Conservation (phyloP, 1,284 basidiomycete species). For the Albatrellus sp. region DNA sequence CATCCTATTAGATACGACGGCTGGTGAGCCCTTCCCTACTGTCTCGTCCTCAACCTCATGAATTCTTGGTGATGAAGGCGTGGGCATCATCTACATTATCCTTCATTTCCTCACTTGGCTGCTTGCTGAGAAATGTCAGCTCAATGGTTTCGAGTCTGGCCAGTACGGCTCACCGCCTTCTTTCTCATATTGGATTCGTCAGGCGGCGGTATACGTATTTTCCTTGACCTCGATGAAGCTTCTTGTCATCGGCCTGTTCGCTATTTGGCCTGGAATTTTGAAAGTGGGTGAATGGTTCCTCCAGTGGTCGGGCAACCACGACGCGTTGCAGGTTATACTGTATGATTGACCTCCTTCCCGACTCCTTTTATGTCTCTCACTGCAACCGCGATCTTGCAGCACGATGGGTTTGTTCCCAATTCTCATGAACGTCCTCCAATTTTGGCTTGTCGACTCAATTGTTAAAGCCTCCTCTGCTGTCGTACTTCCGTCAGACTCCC, state of each 20-base stretch:
- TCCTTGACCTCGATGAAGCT: conserved; percentile 87
- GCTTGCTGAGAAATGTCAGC: conserved; percentile 49
- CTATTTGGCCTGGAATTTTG: conserved; percentile 62
- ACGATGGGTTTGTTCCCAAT: conserved; percentile 92
- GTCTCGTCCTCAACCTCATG: conserved; percentile 1
- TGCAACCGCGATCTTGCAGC: conserved; percentile 23
- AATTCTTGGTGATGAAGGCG: conserved; percentile 35
- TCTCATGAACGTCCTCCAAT: conserved; percentile 85
- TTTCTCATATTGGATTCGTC: conserved; percentile 64
- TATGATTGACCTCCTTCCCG: conserved; percentile 17
- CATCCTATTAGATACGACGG: conserved; percentile 87
- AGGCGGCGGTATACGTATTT: conserved; percentile 79
- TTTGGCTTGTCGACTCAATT: conserved; percentile 82
- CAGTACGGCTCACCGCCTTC: conserved; percentile 78
- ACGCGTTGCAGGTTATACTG: conserved; percentile 74
- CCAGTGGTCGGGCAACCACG: conserved; percentile 61
- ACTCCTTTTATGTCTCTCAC: conserved; percentile 3
- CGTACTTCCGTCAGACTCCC: conserved; percentile 24
- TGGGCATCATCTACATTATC: conserved; percentile 73
- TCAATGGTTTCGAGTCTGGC: conserved; percentile 78
- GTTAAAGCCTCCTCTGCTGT: conserved; percentile 53
- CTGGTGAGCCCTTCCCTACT: conserved; percentile 41
- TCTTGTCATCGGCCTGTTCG: conserved; percentile 65
- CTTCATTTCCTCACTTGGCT: conserved; percentile 63
- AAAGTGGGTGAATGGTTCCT: conserved; percentile 73